These are phyloP conservation scores for Dinochytrium kinnereticum DNA, from an alignment of 371 early-diverging fungal species.

Conservation along the genomic window DNA sequence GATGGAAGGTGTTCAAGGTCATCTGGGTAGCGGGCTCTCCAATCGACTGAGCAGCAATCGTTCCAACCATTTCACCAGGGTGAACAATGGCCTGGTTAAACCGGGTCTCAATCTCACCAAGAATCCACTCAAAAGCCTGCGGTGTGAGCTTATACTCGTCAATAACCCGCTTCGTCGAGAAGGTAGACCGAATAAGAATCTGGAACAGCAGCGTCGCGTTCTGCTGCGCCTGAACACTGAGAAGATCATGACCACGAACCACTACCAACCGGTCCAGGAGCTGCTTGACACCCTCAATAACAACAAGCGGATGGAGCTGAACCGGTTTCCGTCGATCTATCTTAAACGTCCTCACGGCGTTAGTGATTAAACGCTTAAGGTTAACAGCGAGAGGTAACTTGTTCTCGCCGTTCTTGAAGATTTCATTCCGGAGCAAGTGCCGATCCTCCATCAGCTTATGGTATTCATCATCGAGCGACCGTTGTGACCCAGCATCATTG, in stretches of 20 bases:
- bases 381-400: slow-evolving; percentile 95
- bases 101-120: slow-evolving; percentile 91
- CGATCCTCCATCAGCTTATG: slow-evolving; percentile 78
- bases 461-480: slow-evolving; percentile 82
- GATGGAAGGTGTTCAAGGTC: slow-evolving; percentile 99
- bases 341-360: slow-evolving; percentile 89
- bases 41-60: slow-evolving; percentile 99
- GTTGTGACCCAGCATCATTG: slow-evolving; percentile 63
- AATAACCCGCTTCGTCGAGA: slow-evolving; percentile 85
- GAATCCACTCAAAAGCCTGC: slow-evolving; percentile 93
- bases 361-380: slow-evolving; percentile 85
- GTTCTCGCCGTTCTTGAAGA: slow-evolving; percentile 68
- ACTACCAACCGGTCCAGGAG: slow-evolving; percentile 79
- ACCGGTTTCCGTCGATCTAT: slow-evolving; percentile 80
- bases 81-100: slow-evolving; percentile 91
- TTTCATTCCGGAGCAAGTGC: slow-evolving; percentile 68
- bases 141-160: slow-evolving; percentile 87
- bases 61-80: slow-evolving; percentile 99
- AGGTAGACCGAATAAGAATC: slow-evolving; percentile 81
- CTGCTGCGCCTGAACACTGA: slow-evolving; percentile 84
- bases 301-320: slow-evolving; percentile 85
- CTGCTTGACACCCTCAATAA: slow-evolving; percentile 72
- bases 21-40: slow-evolving; percentile 99
- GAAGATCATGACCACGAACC: slow-evolving; percentile 85
- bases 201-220: slow-evolving; percentile 93